phyloP scores from a whole-genome alignment of 2,329 filamentous ascomycete species.

The Fusarium nygamai region DNA sequence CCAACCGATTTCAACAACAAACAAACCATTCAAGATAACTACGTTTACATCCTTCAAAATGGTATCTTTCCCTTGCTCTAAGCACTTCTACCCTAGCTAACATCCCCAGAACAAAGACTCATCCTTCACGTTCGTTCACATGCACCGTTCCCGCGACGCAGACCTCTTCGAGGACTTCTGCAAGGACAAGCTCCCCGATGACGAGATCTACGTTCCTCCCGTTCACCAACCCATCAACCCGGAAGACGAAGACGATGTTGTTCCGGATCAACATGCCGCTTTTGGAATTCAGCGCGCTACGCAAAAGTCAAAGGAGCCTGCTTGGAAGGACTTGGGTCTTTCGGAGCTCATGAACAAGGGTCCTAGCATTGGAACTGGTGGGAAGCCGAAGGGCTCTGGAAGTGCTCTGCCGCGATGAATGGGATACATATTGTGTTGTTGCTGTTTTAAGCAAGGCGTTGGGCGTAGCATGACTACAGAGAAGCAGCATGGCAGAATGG shows the following conservation, averaged over 20 bases:
- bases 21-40: conserved; percentile 9
- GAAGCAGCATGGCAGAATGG: neutral
- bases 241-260: conserved; percentile 88
- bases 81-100: neutral
- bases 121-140: conserved; percentile 78
- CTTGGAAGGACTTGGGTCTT: conserved; percentile 84
- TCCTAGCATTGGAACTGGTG: conserved; percentile 49
- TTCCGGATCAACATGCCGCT: conserved; percentile 87
- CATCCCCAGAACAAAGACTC: conserved; percentile 74
- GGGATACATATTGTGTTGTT: neutral
- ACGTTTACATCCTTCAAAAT: neutral
- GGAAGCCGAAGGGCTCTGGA: conserved; percentile 29
- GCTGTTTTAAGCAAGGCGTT: conserved; percentile 24
- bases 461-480: neutral
- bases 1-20: conserved; percentile 19
- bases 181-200: conserved; percentile 74
- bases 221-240: conserved; percentile 85
- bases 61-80: neutral
- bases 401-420: conserved; percentile 27
- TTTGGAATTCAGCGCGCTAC: conserved; percentile 87
- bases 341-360: conserved; percentile 74
- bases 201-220: conserved; percentile 84
- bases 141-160: conserved; percentile 75
- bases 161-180: conserved; percentile 84
- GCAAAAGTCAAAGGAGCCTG: conserved; percentile 74